Base-by-base conservation (phyloP, 179 eudicot species). In the Carnegiea gigantea region DNA sequence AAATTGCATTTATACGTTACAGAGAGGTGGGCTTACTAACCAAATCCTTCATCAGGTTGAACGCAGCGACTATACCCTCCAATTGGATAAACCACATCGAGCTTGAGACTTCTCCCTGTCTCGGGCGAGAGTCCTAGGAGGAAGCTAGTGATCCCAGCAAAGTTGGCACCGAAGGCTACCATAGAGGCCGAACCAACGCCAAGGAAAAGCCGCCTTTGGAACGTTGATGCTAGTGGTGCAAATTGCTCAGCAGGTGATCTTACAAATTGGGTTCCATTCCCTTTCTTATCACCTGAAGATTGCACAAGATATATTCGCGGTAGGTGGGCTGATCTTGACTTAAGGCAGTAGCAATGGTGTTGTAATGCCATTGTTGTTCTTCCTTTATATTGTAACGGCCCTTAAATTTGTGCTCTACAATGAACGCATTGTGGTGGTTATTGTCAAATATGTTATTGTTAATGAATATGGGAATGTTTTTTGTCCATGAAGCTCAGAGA, bases 11-110 rank as follows among this genome's bases (percentile, higher is more conserved):
- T 20, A 77, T 12, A 65, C 8, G 10, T 5, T 46, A 28, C 9
- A 49, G 9, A 70, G 12, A 77, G 1, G 38, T n/a, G 68, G 44
- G 70, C 40, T 59, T 33, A 77, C 92, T 84, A 30, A 93, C 99
- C 99, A 73, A 93, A 95, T 82, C 97, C 99, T 81, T 90, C 88
- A 36, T 88, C 86, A 8, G 88, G 80, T 54, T 94, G 89, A 79
- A 92, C 82, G 84, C 90, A 94, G 70, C 99, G 91, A 75, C 78
- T 84, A 73, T 87, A 96, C 6, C 98, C 98, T 43, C 85, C 82
- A 13, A 96, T 87, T 1, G 99, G 93, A 86, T 96, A 94, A n/a
- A 94, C 76, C 70, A 91, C 97, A 79, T 96, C 99, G 72, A 94
- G 90, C 85, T 91, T 94, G 18, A 95, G 88, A 78, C 81, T 86